Evolutionary conservation across 2,329 filamentous ascomycete genomes (phyloP).

Genomic region (Xylaria sp.): DNA sequence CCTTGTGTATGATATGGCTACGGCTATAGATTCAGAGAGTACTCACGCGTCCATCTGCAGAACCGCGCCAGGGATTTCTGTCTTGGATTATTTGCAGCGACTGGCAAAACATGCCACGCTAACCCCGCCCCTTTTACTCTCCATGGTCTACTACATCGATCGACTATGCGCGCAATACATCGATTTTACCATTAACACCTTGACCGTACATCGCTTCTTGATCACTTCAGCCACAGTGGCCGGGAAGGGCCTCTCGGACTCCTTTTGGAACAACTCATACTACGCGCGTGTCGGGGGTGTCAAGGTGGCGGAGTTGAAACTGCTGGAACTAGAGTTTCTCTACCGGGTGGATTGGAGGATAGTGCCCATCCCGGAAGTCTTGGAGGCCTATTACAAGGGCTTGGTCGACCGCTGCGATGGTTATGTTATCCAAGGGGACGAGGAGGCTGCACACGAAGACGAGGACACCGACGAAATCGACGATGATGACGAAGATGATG

Average conservation of each 20-base stretch:
- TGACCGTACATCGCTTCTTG: constrained; percentile 94
- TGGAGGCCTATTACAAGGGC: constrained; percentile 89
- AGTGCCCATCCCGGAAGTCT: constrained; percentile 86
- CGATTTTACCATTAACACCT: constrained; percentile 90
- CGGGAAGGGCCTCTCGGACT: constrained; percentile 91
- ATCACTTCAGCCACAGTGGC: constrained; percentile 95
- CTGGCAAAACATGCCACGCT: constrained; percentile 91
- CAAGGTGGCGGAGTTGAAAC: constrained; percentile 78
- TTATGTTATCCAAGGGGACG: constrained; percentile 46
- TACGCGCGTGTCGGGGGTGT: constrained; percentile 94
- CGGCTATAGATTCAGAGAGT: not conserved
- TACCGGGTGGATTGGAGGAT: constrained; percentile 94
- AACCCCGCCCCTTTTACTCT: constrained; percentile 86
- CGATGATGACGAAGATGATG: constrained; percentile 26
- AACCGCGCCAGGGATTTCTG: constrained; percentile 81
- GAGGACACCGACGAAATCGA: constrained; percentile 31
- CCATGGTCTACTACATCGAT: constrained; percentile 99
- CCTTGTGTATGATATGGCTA: not conserved
- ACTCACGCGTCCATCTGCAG: constrained; percentile 31
- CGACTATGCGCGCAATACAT: constrained; percentile 86
- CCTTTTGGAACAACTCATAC: constrained; percentile 97
- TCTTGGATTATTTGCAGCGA: constrained; percentile 87
- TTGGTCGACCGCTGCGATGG: constrained; percentile 64
- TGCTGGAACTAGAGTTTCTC: constrained; percentile 89
- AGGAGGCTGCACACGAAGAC: constrained; percentile 24